Evolutionary conservation across 306 rosid genomes (phyloP), one percentile per base, ranked within the genome.

Genomic region (Cicer arietinum): DNA sequence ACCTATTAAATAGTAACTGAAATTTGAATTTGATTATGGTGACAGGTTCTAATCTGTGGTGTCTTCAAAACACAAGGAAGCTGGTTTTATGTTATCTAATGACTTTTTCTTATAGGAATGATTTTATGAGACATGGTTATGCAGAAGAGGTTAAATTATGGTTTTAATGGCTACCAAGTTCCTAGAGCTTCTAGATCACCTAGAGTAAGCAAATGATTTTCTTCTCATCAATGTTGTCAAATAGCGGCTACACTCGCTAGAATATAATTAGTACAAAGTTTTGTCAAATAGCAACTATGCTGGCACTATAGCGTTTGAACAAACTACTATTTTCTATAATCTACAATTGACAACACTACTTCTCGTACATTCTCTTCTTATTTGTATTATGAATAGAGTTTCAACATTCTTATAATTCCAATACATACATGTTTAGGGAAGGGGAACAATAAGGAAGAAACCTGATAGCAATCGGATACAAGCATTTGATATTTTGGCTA

Each of bases 401-500:
- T 79, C 41, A 44, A 71, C 37, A 40, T 69, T 53, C 3, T 83
- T 51, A 81, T 81, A 10, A 58, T 72, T 82, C 59, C 6, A 14
- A 70, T 76, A 67, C 35, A 69, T 87, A 75, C 45, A 13, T 35
- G 72, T 84, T 84, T 65, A 90, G 93, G 96, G 90, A 59, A 89
- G 72, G 77, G 90, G 88, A 46, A 79, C 85, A 6, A 50, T 84
- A 73, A 79, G 67, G 83, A 88, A 87, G 84, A 90, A 76, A 74
- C 62, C 65, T 18, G 89, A 80, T 35, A 81, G 47, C 73, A 74
- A 20, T 61, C 88, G 81, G 69, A 85, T 82, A 70, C 90, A 43
- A 6, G 91, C 96, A 6, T 88, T 88, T 70, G 93, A 88, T 76
- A 88, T 85, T 79, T 84, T 90, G 83, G 93, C 93, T 69, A 85